Base-by-base conservation (phyloP, 1,284 basidiomycete genomes). In the Irpex sp. region DNA sequence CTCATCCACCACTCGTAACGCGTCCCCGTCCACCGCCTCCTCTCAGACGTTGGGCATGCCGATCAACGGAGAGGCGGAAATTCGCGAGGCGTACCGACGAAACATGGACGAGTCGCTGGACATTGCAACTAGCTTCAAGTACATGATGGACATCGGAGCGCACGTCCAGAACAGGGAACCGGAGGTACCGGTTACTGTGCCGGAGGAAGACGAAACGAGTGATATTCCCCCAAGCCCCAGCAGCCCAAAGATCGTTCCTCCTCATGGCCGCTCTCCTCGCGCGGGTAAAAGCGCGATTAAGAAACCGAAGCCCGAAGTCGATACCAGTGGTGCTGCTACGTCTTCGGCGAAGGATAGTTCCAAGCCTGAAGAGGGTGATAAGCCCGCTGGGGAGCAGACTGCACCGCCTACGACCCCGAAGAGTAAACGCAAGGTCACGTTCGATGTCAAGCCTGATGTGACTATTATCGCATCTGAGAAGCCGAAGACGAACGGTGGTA, bases 381-480 rank as follows among this genome's bases (percentile, higher is more conserved):
- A 62, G 19, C 64, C 58, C 21, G 37, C 72, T 36, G 53, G 8
- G 17, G 31, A 33, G 31, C 31, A 33, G 31, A 7, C 53, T 7
- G 53, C 26, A 31, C 13, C 17, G 15, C 49, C 53, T 35, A 55
- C 53, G 26, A 55, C 53, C 15, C 53, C 53, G 21, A 89, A 85
- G 70, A 82, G 79, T 46, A 88, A 85, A 70, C 78, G 86, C 61
- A 89, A 86, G 71, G 89, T 92, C 19, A 90, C 88, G 7, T 92
- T 92, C 68, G 83, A 90, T 66, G 82, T 89, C 57, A 77, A 86
- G 70, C 81, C 86, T 15, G 83, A 80, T 49, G 79, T 82, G 7
- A 73, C 79, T 33, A 78, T 81, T 53, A 82, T 82, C 61, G 78
- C 80, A 54, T 69, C 74, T 46, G 75, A 77, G 53, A 68, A 74